Conservation (phyloP, 306 rosid genomes). For the Vachellia pachyceras region DNA sequence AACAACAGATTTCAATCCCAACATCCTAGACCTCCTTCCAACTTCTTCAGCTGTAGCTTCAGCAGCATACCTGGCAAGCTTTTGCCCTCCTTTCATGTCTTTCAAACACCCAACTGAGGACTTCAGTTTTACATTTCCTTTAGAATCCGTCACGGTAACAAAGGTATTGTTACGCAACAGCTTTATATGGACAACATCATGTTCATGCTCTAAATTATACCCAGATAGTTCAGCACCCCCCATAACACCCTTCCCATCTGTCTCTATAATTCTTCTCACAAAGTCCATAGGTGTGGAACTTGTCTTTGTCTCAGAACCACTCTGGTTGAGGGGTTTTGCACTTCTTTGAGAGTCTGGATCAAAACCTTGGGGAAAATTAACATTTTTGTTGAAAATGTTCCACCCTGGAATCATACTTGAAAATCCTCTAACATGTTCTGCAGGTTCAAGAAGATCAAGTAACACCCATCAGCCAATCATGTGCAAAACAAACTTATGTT, state of each 20-base stretch:
- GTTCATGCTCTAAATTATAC: constrained; percentile 55
- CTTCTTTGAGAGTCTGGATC: constrained; percentile 34
- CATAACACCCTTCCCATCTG: constrained; percentile 42
- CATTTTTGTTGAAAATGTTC: constrained; percentile 7
- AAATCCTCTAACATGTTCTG: constrained; percentile 45
- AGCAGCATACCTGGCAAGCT: too few relatives aligned
- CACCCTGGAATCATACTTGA: constrained; percentile 24
- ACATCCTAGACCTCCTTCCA: too few relatives aligned
- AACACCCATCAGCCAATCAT: constrained; percentile 21
- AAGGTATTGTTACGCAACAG: constrained; percentile 72
- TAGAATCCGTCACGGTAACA: constrained; percentile 63
- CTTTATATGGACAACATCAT: constrained; percentile 83
- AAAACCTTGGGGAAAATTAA: constrained; percentile 30
- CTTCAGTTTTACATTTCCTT: too few relatives aligned
- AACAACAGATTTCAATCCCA: too few relatives aligned
- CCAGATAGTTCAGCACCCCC: constrained; percentile 33
- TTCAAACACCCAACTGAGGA: too few relatives aligned
- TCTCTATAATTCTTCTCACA: constrained; percentile 61
- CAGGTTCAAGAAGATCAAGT: constrained; percentile 32
- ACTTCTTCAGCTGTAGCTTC: too few relatives aligned
- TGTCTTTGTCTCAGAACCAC: constrained; percentile 40
- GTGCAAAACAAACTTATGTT: constrained; percentile 12
- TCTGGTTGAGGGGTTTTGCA: constrained; percentile 34
- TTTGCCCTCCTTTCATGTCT: too few relatives aligned
- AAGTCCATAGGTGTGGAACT: constrained; percentile 54